Base-by-base conservation (phyloP, 1,139 yeast species). In the Scheffersomyces cryptocercus region DNA sequence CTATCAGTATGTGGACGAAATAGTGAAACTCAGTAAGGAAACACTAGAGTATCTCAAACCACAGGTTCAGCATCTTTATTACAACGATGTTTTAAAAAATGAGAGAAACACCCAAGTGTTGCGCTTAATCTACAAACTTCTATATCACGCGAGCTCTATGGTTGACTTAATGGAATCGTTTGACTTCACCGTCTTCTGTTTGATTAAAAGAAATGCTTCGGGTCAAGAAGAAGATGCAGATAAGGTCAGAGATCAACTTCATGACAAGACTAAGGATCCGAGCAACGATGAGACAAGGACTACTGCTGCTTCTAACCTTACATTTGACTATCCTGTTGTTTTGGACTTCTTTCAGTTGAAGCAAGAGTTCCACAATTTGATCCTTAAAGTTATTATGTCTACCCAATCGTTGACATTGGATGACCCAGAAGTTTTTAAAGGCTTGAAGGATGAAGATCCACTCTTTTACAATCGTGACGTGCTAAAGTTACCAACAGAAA, bases 281-380 rank as follows among this genome's bases (percentile, higher is more conserved):
- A 6, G 42, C 13, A 35, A 36, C 9, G 35, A 47, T 4, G 37
- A 43, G n/a, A 36, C 37, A 10, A 14, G 35, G 20, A 34, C 46
- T 3, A 31, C 35, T 2, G 13, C 33, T 5, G 20, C 48, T 1
- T 45, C 53, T 31, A 67, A 62, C 39, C 61, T 79, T 29, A 66
- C 77, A 3, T 70, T 78, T 52, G 81, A 81, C 41, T 77, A 84
- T 53, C 85, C 88, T 1, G 72, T 85, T 14, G 76, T 89, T 9
- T 73, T 84, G 31, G 95, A 88, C 42, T 88, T 88, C 59, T 79
- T 85, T 58, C 86, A 85, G 49, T 70, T 79, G 39, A 90, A 89
- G 55, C 97, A 89, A 58, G 74, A 79, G 15, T 64, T 88, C 36
- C 93, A 89, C 61, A 84, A 86, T 51, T 65, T 77, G 5, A 70